Base-by-base conservation (phyloP, 176 grass and related monocot species). In the Raddia distichophylla region DNA sequence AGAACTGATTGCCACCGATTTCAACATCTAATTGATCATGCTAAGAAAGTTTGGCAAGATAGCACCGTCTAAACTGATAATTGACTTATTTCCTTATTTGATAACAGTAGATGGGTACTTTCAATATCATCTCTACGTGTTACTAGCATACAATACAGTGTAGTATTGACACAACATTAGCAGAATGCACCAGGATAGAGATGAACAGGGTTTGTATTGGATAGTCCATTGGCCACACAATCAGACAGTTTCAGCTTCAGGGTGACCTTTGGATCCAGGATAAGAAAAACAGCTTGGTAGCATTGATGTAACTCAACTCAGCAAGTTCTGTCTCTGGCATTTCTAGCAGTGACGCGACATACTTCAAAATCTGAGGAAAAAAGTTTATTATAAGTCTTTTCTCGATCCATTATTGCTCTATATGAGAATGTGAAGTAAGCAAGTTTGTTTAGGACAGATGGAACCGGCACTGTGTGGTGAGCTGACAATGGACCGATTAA, bases 201-300 rank as follows among this genome's bases (percentile, higher is more conserved):
- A 88, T 44, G 58, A 80, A 64, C 64, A 90, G 47, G 40, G 67
- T 75, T 64, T 18, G 8, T 16, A 51, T 55, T 52, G 14, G 67
- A 17, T 1, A 27, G 27, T 27, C 27, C 27, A 1, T 27, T 55
- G 67, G 47, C 33, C 52, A 71, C 10, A 2, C 64, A 17, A 42
- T 79, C 71, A 90, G 19, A 69, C 55, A 20, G 43, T 33, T 87
- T 84, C 75, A 67, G 47, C 59, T 58, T 95, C 75, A 43, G 7
- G 17, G 51, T 74, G 48, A 77, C 93, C 62, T 84, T 93, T 98
- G n/a, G 96, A 95, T 80, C 92, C 85, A 84, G 87, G 96, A 84
- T 91, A 98, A 22, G 90, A 90, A 74, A 74, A 98, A 98, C 44
- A 98, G 78, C 40, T 86, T 89, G 47, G 57, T 75, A 17, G 93